These are phyloP conservation scores for Pleurotus citrinopileatus DNA, from an alignment of 768 basidiomycete genomes.

Conservation along the genomic window DNA sequence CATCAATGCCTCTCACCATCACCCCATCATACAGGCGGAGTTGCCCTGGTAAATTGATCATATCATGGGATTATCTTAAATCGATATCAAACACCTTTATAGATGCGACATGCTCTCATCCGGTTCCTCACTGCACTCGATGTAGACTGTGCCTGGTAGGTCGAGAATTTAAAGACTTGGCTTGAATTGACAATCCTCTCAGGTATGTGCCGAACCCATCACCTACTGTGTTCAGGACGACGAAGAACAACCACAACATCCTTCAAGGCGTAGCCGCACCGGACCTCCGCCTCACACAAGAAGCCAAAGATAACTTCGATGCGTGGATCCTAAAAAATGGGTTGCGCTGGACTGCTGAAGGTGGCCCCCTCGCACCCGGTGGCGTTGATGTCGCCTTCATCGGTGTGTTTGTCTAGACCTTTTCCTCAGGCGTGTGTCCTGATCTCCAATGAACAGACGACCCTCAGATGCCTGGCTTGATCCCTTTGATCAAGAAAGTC, in stretches of 20 bases:
- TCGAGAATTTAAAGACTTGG: slow-evolving; percentile 19
- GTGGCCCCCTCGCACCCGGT: slow-evolving; percentile 79
- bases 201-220: slow-evolving; percentile 90
- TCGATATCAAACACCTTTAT: slow-evolving; percentile 9
- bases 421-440: not conserved
- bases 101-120: slow-evolving; percentile 95
- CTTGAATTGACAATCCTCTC: slow-evolving; percentile 6
- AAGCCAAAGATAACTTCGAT: slow-evolving; percentile 77
- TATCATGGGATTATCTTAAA: slow-evolving; percentile 23
- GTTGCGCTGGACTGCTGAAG: slow-evolving; percentile 81
- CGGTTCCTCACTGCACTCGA: slow-evolving; percentile 79
- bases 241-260: slow-evolving; percentile 95
- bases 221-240: slow-evolving; percentile 88
- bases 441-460: slow-evolving; percentile 45
- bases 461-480: slow-evolving; percentile 92
- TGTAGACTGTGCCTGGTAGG: slow-evolving; percentile 81
- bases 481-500: slow-evolving; percentile 86
- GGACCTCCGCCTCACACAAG: slow-evolving; percentile 71
- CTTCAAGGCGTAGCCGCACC: slow-evolving; percentile 88
- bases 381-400: slow-evolving; percentile 90
- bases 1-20: slow-evolving; percentile 12
- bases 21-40: slow-evolving; percentile 61
- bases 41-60: slow-evolving; percentile 71
- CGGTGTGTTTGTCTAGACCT: slow-evolving; percentile 37
- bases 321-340: slow-evolving; percentile 91